Conservation (phyloP, 768 basidiomycete species). For the Russula foetens region DNA sequence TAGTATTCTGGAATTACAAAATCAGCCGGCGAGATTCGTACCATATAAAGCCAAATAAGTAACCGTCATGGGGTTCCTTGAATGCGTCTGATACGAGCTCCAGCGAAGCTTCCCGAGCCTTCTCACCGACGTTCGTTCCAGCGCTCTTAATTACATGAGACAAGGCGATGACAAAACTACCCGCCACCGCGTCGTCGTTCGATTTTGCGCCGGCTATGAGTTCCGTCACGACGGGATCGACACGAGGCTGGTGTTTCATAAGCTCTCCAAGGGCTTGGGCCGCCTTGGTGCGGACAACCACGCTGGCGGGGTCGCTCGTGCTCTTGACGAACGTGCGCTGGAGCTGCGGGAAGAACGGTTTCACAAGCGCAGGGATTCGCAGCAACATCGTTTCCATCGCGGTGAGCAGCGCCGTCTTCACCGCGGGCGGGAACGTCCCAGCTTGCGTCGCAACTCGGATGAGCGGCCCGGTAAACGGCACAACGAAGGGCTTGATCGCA, state of each 20-base stretch:
- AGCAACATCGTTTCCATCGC: constrained; percentile 82
- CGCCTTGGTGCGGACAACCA: constrained; percentile 72
- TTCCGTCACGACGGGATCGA: constrained; percentile 93
- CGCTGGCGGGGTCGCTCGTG: constrained; percentile 68
- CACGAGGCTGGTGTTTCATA: constrained; percentile 85
- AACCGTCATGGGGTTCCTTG: constrained; percentile 61
- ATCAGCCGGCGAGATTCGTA: not conserved
- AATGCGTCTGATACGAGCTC: constrained; percentile 79
- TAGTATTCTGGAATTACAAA: constrained; percentile 50
- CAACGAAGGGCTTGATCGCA: constrained; percentile 92
- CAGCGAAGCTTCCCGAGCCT: constrained; percentile 59
- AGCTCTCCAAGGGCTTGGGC: constrained; percentile 80
- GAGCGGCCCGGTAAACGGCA: constrained; percentile 90
- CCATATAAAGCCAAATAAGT: not conserved
- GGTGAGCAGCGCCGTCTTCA: constrained; percentile 85
- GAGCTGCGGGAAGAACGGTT: constrained; percentile 97
- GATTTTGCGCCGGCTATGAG: constrained; percentile 52
- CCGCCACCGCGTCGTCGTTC: constrained; percentile 63
- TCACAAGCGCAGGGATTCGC: constrained; percentile 81
- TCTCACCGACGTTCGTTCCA: constrained; percentile 67
- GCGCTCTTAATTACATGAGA: constrained; percentile 67
- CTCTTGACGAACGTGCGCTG: constrained; percentile 97
- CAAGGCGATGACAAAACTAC: constrained; percentile 68
- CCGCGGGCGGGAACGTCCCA: constrained; percentile 82
- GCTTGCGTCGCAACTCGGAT: constrained; percentile 92